Evolutionary conservation across 441 rosid genomes (phyloP), one percentile per base, ranked within the genome.

Genomic region (Raphanus hybrid): DNA sequence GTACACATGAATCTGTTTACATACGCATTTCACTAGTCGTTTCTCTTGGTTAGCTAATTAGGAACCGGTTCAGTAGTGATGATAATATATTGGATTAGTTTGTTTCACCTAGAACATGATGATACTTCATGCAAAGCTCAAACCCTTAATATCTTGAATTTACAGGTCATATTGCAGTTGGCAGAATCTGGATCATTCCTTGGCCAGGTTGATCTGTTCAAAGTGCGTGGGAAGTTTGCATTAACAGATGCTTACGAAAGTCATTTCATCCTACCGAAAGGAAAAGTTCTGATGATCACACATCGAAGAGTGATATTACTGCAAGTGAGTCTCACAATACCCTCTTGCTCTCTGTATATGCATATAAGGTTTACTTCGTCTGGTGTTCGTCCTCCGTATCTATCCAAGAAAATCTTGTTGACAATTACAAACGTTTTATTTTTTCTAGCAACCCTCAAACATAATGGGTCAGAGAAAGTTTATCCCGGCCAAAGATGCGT

Each of bases 141-240:
- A 39, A 54, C 11, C 59, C 59, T 10, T 54, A 15, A 54, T 54
- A 2, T 54, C 26, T 54, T 54, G 59, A 48, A 52, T 70, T 55
- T 85, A 84, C 81, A 94, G 98, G 96, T 92, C 64, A 92, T 94
- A 71, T 82, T 96, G 86, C 99, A 96, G 83, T 87, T 96, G 85
- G 98, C 98, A 61, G 98, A 96, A 84, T 96, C 97, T 12, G 97
- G 92, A 67, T 96, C 98, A 63, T 91, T 91, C 86, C 90, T 96
- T 20, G 89, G 97, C 81, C 98, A 93, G 88, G 99, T 96, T 73
- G 98, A 96, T 89, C 87, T 96, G 52, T 94, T 94, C 77, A 94
- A 92, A 88, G 93, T 91, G 15, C 98, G 98, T 9, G 99, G 97
- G 60, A 94, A 96, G 84, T 91, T 96, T 85, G 99, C 99, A 80